Base-by-base conservation (phyloP, 2,329 filamentous ascomycete genomes). In the Pseudofabraea citricarpa region DNA sequence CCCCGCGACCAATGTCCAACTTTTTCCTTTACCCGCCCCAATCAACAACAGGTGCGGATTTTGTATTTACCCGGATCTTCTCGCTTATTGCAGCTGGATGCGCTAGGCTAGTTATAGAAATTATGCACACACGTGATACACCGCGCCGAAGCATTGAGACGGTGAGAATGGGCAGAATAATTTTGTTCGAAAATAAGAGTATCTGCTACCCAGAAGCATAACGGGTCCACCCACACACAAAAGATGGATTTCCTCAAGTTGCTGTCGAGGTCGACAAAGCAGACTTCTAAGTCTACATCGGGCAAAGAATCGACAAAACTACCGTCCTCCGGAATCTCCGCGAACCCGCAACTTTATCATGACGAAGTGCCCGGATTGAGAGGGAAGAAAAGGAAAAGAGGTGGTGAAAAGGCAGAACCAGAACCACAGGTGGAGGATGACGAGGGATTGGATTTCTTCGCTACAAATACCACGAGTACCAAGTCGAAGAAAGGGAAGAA, bases 261-360 rank as follows among this genome's bases (percentile, higher is more conserved):
- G 23, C 69, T 90, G 46, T 87, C 85, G 26, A 75, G 85, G 40
- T 83, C 83, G 45, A 81, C 79, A 3, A 87, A 85, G 49, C 71
- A 71, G 56, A 42, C 48, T 12, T 52, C 49, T 45, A 70, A 65
- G 39, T 48, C 56, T 9, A 55, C 58, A 15, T 48, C 60, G 10
- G 50, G 51, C 5, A 59, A 64, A 31, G 58, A 63, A 22, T 56
- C 64, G 16, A 56, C 66, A 3, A 74, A 71, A 43, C 68, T 85
- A 23, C 83, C 84, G 6, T 87, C 83, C 4, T 77, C 78, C 40
- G 83, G 83, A 48, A 77, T 74, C 18, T 70, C 70, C 49, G 67
- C 75, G 33, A 84, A 84, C 54, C 83, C 85, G 7, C 85, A 89
- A 63, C 74, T 88, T 23, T 88, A 78, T 64, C 74, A 83, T 64